Evolutionary conservation across 129 eudicot genomes (phyloP), one percentile per base, ranked within the genome.

Genomic region (Flaveria ramosissima): DNA sequence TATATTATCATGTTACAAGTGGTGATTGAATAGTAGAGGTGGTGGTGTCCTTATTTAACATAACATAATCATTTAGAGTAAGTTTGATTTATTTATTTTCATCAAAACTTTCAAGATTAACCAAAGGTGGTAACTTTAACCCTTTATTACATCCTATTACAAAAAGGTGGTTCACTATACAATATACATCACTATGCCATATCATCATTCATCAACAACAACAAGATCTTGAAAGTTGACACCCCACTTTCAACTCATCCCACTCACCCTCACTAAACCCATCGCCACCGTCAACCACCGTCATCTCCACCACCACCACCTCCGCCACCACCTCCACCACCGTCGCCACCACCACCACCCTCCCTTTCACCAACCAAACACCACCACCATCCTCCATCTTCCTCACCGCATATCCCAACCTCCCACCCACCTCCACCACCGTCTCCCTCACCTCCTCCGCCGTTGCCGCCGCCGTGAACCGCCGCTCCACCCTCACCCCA

Each of bases 281-380:
- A 46, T 39, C 85, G 39, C 79, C 88, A 7, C 87, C 92, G 27
- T 83, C 80, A 13, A 84, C 84, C 56, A 83, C 88, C 84, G 83
- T 82, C 75, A 93, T 57, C 82, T 88, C 97, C 83, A 90, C 95
- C 85, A 87, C 12, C 83, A 77, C 46, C 80, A 87, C 42, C 83
- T 83, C 90, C 85, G 74, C n/a, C 70, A 87, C 90, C 82, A 91
- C 90, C 83, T 78, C 96, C 63, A 81, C 41, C 60, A 89, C 78
- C 56, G 77, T 86, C 2, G 83, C 84, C 65, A 82, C 10, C 73
- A 90, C 56, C 0, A 82, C 72, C 56, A 76, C 79, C 24, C 89
- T 82, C 50, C 91, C 98, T 71, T 91, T 93, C 17, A 86, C 81
- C 84, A 90, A 75, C 76, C 83, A 75, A 1, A 89, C 41, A 67